Base-by-base conservation (phyloP, 345 rosid species). In the Euphorbia lathyris region DNA sequence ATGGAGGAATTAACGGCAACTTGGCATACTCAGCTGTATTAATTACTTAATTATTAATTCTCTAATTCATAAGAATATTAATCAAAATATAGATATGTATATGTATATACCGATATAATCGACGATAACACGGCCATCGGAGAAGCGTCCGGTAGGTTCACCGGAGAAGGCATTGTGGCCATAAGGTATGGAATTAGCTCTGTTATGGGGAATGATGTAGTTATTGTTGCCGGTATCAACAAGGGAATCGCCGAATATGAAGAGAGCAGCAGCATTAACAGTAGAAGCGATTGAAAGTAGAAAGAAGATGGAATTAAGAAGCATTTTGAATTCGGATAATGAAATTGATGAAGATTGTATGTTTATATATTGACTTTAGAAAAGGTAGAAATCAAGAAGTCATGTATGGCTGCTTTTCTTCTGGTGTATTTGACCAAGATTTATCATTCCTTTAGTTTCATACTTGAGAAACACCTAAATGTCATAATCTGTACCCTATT, bases 161-260 rank as follows among this genome's bases (percentile, higher is more conserved):
- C 50, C 20, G 50, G 74, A 81, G 79, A 74, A 80, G 66, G 82
- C 80, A 25, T 76, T 78, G 42, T 64, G 80, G 26, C 87, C 83
- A 19, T 83, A 86, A 2, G 89, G 87, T 64, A 69, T 58, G 30
- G 55, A 67, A 76, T 80, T 65, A 17, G 89, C 86, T 19, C 71
- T 75, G 75, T 78, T 78, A 13, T 78, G 83, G 9, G 83, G 76
- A 36, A 38, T 53, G 77, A 83, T 80, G 79, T 82, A 80, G n/a
- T 83, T 82, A 63, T 83, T 86, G 85, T 86, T 84, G 58, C 87
- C 87, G 3, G 74, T 63, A 69, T 86, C 87, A 0, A 82, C 87
- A 0, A 73, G 66, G 70, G 90, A 86, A 76, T 84, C 87, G 11
- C 90, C 90, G 20, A 86, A 86, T 56, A 84, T 70, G 77, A 86